Percentiles rank a stretch among this genome's conserved stretches.
Conservation (phyloP, 1,284 basidiomycete species). For the Rugosomyces carneus region DNA sequence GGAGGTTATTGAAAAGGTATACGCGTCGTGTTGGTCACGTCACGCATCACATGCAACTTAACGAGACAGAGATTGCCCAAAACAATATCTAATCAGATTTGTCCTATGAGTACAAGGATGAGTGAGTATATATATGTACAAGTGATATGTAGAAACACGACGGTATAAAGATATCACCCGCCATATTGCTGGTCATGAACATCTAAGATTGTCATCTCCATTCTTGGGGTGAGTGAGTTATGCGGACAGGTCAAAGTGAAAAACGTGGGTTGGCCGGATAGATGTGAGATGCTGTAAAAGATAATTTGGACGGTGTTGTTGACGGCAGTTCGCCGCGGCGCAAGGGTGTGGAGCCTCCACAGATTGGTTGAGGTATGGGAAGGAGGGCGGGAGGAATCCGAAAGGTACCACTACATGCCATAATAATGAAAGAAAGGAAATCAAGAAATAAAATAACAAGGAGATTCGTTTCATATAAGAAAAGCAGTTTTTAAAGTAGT, state of each 20-base stretch:
- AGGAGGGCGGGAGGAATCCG: neutral
- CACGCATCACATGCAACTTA: constrained; percentile 16
- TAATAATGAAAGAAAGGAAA: neutral
- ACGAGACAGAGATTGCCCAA: too few relatives aligned
- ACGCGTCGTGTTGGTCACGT: constrained; percentile 23
- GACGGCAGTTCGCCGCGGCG: too few relatives aligned
- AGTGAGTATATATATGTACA: constrained; percentile 4
- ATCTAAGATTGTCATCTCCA: constrained; percentile 1
- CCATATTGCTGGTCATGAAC: neutral
- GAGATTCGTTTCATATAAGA: too few relatives aligned
- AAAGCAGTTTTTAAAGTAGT: constrained; percentile 41
- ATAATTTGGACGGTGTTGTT: neutral
- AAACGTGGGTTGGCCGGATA: neutral
- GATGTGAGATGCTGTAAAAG: neutral
- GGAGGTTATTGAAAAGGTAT: constrained; percentile 12
- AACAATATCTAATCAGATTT: neutral
- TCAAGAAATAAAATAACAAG: neutral
- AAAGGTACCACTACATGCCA: constrained; percentile 3
- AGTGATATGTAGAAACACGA: neutral
- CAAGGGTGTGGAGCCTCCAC: too few relatives aligned
- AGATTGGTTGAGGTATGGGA: too few relatives aligned
- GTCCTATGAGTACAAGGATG: neutral
- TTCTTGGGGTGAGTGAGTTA: neutral
- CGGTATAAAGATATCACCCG: neutral
- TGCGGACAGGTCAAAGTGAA: neutral